These are phyloP conservation scores for Pyracantha coccinea DNA, from an alignment of 331 rosid species.

Conservation along the genomic window DNA sequence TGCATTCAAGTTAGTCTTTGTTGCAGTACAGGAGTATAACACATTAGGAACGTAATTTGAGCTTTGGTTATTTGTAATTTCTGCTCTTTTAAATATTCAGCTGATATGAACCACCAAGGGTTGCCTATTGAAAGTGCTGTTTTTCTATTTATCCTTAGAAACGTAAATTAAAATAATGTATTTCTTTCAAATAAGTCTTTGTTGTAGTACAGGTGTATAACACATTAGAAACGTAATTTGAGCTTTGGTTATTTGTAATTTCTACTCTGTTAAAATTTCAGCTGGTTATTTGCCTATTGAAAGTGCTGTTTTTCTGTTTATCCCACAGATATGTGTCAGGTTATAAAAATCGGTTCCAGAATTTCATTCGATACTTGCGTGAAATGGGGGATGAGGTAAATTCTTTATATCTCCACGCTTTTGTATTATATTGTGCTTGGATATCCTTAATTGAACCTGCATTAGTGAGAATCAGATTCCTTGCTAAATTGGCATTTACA, in stretches of 20 bases:
- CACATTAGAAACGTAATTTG: not conserved
- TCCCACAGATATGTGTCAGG: constrained; percentile 88
- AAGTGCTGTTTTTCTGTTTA: constrained; percentile 1
- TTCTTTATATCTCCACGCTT: not conserved
- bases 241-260: not conserved
- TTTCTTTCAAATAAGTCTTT: no score
- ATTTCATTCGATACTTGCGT: constrained; percentile 77
- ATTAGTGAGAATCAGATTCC: not conserved
- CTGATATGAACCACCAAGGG: not conserved
- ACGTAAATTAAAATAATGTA: no score
- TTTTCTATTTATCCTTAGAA: constrained; percentile 6
- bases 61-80: not conserved
- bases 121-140: constrained; percentile 1
- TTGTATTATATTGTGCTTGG: not conserved
- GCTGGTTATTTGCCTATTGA: constrained; percentile 1
- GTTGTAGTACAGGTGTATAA: not conserved
- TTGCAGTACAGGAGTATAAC: not conserved
- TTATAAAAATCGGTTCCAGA: constrained; percentile 92
- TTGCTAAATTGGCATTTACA: not conserved
- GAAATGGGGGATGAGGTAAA: constrained; percentile 99
- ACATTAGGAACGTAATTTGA: not conserved
- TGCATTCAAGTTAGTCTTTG: no score
- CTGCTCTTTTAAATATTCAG: not conserved
- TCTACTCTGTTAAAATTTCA: not conserved
- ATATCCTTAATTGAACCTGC: not conserved